These are phyloP conservation scores for Volvariella surrecta DNA, from an alignment of 1,284 basidiomycete species.

Conservation along the genomic window DNA sequence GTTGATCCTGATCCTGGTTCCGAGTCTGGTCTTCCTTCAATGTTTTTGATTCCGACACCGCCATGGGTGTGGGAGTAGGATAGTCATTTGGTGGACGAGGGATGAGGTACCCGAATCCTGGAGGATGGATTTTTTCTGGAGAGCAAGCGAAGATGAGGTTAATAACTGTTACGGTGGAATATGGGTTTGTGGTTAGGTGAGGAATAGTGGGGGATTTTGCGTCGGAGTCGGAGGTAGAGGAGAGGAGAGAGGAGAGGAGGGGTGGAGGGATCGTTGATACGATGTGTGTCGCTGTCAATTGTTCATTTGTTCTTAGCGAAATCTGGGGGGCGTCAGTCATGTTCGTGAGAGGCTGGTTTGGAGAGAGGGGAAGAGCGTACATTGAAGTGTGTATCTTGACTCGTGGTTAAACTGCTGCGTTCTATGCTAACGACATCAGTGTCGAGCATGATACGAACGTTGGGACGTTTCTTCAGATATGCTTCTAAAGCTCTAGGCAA, in stretches of 20 bases:
- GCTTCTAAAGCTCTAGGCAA: slow-evolving; percentile 52
- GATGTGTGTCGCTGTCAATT: slow-evolving; percentile 42
- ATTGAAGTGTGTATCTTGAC: slow-evolving; percentile 30
- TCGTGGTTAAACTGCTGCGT: slow-evolving; percentile 11
- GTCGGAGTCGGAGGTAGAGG: slow-evolving; percentile 29
- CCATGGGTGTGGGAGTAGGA: slow-evolving; percentile 13
- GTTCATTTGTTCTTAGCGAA: slow-evolving; percentile 15
- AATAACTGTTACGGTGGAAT: slow-evolving; percentile 62
- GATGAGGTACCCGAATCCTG: slow-evolving; percentile 92
- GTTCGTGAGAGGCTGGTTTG: too few relatives aligned
- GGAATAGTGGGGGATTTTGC: slow-evolving; percentile 33
- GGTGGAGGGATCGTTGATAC: slow-evolving; percentile 70
- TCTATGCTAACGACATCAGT: slow-evolving; percentile 30
- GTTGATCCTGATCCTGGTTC: slow-evolving; percentile 17
- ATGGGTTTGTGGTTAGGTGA: slow-evolving; percentile 43
- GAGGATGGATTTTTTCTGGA: slow-evolving; percentile 53
- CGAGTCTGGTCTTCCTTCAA: too few relatives aligned
- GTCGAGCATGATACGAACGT: slow-evolving; percentile 51
- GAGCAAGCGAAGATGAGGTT: slow-evolving; percentile 65
- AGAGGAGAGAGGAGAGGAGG: slow-evolving; percentile 46
- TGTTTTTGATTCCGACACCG: too few relatives aligned
- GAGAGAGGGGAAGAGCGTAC: slow-evolving; percentile 23
- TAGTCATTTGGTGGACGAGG: slow-evolving; percentile 61
- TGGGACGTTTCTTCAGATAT: slow-evolving; percentile 35
- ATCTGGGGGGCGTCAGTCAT: too few relatives aligned